Conservation (phyloP, 495 filamentous ascomycete species). For the Astrothelium subdiscretum region DNA sequence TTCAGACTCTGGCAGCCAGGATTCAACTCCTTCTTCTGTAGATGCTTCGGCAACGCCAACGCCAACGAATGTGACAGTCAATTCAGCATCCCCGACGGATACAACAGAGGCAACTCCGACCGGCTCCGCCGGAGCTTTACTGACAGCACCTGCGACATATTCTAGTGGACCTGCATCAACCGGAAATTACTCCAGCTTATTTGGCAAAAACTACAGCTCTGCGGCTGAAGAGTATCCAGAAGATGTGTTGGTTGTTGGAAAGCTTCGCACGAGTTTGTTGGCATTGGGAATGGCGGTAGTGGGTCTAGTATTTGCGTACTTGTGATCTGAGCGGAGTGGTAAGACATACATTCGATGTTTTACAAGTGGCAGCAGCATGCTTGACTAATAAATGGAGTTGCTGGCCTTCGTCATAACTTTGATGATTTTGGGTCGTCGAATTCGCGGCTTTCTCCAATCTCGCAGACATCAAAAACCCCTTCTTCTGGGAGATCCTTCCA, state of each 20-base stretch:
- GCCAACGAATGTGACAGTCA: neutral
- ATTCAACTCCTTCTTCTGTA: neutral
- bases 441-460: conserved; percentile 77
- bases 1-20: neutral
- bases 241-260: neutral
- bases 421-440: conserved; percentile 20
- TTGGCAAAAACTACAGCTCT: neutral
- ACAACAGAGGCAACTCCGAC: neutral
- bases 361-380: neutral
- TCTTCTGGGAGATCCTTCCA: conserved; percentile 55
- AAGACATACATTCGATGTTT: neutral
- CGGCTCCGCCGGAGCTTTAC: neutral
- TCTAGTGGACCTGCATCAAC: neutral
- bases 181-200: neutral
- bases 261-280: neutral
- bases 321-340: neutral
- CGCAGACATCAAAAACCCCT: conserved; percentile 78
- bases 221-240: neutral
- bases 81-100: neutral
- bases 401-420: neutral
- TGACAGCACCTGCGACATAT: neutral
- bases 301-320: neutral
- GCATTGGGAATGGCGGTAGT: neutral
- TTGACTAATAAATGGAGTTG: neutral
- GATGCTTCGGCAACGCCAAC: neutral